Conservation (phyloP, 139 green algal genomes). For the Astrephomene gubernaculifera region DNA sequence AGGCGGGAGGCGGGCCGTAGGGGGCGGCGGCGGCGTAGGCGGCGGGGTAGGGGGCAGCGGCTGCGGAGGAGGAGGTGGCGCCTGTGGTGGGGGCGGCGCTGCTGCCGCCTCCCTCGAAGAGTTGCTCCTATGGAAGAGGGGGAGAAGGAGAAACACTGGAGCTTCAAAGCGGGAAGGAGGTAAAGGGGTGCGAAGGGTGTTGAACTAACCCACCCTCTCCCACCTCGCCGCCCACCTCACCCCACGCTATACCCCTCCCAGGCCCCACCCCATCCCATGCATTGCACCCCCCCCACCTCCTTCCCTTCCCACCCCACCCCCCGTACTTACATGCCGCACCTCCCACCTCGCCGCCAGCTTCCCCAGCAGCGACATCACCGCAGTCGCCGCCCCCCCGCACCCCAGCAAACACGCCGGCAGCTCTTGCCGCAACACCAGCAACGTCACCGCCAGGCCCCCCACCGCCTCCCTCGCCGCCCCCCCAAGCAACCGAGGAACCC, state of each 20-base stretch:
- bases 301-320: neutral
- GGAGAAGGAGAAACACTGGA: no score
- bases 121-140: slow-evolving; percentile 34
- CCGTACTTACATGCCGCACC: neutral
- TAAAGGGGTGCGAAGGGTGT: no score
- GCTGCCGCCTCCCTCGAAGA: slow-evolving; percentile 29
- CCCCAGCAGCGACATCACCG: slow-evolving; percentile 36
- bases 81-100: no score
- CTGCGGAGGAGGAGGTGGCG: no score
- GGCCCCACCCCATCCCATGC: no score
- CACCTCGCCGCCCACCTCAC: no score
- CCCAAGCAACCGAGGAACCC: neutral
- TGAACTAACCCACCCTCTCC: no score
- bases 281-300: no score
- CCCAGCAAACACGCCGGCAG: slow-evolving; percentile 36
- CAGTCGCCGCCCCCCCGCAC: slow-evolving; percentile 17
- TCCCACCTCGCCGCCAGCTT: neutral
- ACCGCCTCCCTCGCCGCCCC: neutral
- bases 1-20: neutral
- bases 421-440: slow-evolving; percentile 20
- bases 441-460: neutral
- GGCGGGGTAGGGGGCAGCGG: no score
- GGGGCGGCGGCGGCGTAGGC: neutral
- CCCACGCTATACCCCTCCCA: no score
- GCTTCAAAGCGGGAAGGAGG: no score